Base-by-base conservation (phyloP, 23 red algal species). In the Agarophyton chilense region DNA sequence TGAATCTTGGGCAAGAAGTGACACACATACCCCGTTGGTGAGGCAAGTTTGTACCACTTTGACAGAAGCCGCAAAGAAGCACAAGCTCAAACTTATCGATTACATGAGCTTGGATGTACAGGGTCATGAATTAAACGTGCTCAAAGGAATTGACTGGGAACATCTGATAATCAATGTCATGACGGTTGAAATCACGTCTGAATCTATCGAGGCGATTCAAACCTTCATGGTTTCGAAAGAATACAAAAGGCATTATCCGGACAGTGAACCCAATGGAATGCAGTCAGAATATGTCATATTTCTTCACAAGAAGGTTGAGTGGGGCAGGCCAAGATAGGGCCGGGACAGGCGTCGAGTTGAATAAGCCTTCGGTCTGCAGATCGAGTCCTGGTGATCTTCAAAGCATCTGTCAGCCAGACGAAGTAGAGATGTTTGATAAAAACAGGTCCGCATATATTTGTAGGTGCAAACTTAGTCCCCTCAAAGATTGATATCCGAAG, bases 91-190 rank as follows among this genome's bases (percentile, higher is more conserved):
- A 41, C 38, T 44, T 11, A 53, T 85, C 44, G 90, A 93, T 42
- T 93, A 93, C 42, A 25, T 93, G 52, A 84, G 78, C 26, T 51
- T 93, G 46, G 90, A 93, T 79, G 77, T 93, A 2, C 79, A 93
- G 32, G 90, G 90, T 6, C 90, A 93, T 84, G 90, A 93, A 52
- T 42, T 83, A 49, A 54, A 83, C 18, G 78, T 93, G 0, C 53
- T 93, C 60, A 43, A 84, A 36, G 78, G 90, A 33, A 47, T 93
- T 77, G 90, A 93, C 39, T 93, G 90, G 90, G 81, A 93, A 46
- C 19, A 78, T 39, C 12, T 83, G 3, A 52, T 44, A 24, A 77
- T 93, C 67, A 93, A 86, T 18, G 90, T 93, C n/a, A 75, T 93
- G 45, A 84, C 90, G 14, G 40, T 93, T 21, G 90, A 93, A 60